A percentile compares a stretch with the other conserved stretches of the same genome.
Evolutionary conservation across 2,329 filamentous ascomycete genomes (phyloP).

Genomic region (Ramularia endophylla): DNA sequence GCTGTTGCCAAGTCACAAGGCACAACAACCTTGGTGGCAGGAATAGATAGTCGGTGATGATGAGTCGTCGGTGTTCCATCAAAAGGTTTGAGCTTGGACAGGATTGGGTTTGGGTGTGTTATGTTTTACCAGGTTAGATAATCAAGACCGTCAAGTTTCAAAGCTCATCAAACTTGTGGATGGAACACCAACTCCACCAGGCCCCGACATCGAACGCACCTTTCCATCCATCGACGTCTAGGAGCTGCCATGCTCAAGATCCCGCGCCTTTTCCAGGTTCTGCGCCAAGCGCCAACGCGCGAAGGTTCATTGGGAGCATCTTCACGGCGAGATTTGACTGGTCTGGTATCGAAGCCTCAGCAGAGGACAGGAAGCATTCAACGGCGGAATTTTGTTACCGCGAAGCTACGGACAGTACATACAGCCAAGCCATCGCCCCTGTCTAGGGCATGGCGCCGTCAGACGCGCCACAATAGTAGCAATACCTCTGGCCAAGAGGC

Average conservation of each 20-base stretch:
- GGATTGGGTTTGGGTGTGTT: too few species aligned
- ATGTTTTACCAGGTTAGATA: too few species aligned
- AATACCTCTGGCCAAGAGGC: conserved; percentile 13
- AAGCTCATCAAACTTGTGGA: too few species aligned
- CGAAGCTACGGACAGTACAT: conserved; percentile 5
- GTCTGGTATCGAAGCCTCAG: conserved; percentile 5
- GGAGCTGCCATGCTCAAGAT: conserved; percentile 15
- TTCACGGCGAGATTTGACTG: conserved; percentile 8
- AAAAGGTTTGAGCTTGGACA: too few species aligned
- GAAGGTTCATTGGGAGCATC: conserved; percentile 6
- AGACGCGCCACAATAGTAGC: conserved; percentile 33
- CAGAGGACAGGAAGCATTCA: background rate
- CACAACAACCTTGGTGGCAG: too few species aligned
- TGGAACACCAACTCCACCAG: too few species aligned
- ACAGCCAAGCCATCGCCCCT: conserved; percentile 1
- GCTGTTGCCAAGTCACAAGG: too few species aligned
- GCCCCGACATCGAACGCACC: too few species aligned
- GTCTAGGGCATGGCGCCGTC: conserved; percentile 18
- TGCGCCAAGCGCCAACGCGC: conserved; percentile 10
- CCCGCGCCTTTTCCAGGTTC: conserved; percentile 11
- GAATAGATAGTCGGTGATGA: too few species aligned
- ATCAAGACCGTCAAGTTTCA: too few species aligned
- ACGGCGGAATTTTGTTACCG: conserved; percentile 10
- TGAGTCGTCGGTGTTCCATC: too few species aligned
- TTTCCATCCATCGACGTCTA: background rate